Evolutionary conservation across 2,329 filamentous ascomycete genomes (phyloP).

Genomic region (Fusarium fracticaudum): DNA sequence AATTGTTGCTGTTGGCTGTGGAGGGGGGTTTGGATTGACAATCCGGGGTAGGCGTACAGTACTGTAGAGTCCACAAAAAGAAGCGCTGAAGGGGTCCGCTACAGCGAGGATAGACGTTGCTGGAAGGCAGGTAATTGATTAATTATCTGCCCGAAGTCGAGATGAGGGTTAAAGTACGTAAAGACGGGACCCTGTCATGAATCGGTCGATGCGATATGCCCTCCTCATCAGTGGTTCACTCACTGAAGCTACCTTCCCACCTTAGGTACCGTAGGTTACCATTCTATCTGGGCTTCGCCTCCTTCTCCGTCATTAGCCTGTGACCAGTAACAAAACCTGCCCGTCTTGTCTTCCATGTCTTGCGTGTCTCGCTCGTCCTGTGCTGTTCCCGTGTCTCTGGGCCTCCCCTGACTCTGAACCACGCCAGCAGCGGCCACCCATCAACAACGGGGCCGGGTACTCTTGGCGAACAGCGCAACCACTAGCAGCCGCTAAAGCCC

Average conservation of each 20-base stretch:
- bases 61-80: slow-evolving; percentile 33
- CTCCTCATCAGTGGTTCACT: background rate
- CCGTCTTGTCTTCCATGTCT: background rate
- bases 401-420: slow-evolving; percentile 31
- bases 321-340: slow-evolving; percentile 1
- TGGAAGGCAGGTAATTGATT: background rate
- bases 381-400: slow-evolving; percentile 21
- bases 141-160: background rate
- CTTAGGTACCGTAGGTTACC: background rate
- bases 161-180: background rate
- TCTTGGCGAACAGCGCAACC: slow-evolving; percentile 27
- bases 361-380: background rate
- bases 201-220: background rate
- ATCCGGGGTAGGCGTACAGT: slow-evolving; percentile 41
- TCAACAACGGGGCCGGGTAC: slow-evolving; percentile 19
- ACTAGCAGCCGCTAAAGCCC: slow-evolving; percentile 34
- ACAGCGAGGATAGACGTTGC: slow-evolving; percentile 8
- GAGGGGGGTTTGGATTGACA: slow-evolving; percentile 31
- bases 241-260: slow-evolving; percentile 1
- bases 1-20: slow-evolving; percentile 36
- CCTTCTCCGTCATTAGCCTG: slow-evolving; percentile 11
- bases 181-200: background rate
- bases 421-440: slow-evolving; percentile 19
- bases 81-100: slow-evolving; percentile 36
- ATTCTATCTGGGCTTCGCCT: slow-evolving; percentile 22